Conservation (phyloP, 1,284 basidiomycete genomes). For the Vanrija humicola region DNA sequence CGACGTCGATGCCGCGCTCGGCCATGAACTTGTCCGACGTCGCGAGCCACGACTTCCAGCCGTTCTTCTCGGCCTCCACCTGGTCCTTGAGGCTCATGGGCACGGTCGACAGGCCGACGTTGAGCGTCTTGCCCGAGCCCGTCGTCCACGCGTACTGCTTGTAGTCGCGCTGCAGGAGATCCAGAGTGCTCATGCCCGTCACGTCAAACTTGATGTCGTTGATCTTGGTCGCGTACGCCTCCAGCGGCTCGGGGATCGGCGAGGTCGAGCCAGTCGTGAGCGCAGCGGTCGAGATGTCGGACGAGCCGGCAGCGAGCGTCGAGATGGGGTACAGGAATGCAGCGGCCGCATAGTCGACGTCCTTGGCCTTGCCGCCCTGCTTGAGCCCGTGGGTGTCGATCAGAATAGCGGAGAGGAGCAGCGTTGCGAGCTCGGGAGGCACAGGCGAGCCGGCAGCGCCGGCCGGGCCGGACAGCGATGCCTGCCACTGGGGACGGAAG, state of each 20-base stretch:
- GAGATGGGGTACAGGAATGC: constrained; percentile 55
- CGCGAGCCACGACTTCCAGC: constrained; percentile 51
- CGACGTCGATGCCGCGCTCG: constrained; percentile 60
- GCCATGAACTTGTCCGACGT: constrained; percentile 62
- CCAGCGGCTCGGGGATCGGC: constrained; percentile 25
- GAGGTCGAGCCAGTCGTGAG: neutral
- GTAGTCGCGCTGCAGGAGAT: constrained; percentile 85
- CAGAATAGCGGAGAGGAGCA: constrained; percentile 73
- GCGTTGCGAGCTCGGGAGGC: constrained; percentile 60
- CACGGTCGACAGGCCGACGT: constrained; percentile 71
- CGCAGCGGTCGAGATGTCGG: neutral
- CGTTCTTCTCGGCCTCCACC: constrained; percentile 52
- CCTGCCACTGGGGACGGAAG: constrained; percentile 49
- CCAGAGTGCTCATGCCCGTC: constrained; percentile 62
- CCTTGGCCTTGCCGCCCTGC: constrained; percentile 65
- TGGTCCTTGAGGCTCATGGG: constrained; percentile 60
- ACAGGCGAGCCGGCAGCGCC: constrained; percentile 35
- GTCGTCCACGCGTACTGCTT: constrained; percentile 70
- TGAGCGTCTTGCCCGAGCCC: constrained; percentile 22
- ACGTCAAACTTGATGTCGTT: constrained; percentile 64
- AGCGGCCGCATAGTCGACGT: constrained; percentile 61
- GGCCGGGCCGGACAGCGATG: constrained; percentile 21
- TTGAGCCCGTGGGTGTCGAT: constrained; percentile 80
- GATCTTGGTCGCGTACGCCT: constrained; percentile 56
- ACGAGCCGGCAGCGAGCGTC: constrained; percentile 11